Evolutionary conservation across 2,329 filamentous ascomycete species (phyloP).

Genomic region (Xylaria hypoxylon): DNA sequence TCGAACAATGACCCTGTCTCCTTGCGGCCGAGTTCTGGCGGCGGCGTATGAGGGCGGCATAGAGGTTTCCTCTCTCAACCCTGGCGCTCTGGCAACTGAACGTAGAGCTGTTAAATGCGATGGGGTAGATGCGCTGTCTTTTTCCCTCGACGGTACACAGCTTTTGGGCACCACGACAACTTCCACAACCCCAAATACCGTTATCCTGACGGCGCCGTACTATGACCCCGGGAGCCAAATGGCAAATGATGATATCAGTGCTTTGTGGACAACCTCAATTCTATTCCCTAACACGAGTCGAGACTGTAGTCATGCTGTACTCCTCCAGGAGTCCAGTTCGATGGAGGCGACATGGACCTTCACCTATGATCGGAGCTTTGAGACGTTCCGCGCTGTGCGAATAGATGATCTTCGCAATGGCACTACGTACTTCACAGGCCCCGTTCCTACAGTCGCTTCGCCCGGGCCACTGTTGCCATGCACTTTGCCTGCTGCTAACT

Average conservation of each 20-base stretch:
- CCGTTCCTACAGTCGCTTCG: constrained; percentile 63
- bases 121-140: constrained; percentile 77
- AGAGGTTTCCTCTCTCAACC: constrained; percentile 81
- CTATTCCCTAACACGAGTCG: constrained; percentile 84
- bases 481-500: constrained; percentile 76
- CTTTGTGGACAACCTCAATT: constrained; percentile 87
- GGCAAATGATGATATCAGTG: constrained; percentile 74
- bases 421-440: constrained; percentile 82
- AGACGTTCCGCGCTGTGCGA: constrained; percentile 81
- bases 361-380: constrained; percentile 80
- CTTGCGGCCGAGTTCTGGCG: constrained; percentile 83
- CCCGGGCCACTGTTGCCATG: constrained; percentile 73
- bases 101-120: constrained; percentile 83
- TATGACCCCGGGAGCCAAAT: constrained; percentile 77
- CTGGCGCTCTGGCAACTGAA: constrained; percentile 72
- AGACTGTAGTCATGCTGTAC: constrained; percentile 80
- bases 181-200: constrained; percentile 73
- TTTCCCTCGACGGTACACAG: constrained; percentile 82
- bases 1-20: constrained; percentile 81
- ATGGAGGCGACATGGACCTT: constrained; percentile 81
- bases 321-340: constrained; percentile 70
- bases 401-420: constrained; percentile 80
- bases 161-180: constrained; percentile 79
- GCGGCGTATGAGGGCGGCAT: constrained; percentile 90
- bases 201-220: constrained; percentile 83